phyloP scores from a whole-genome alignment of 495 filamentous ascomycete species.

The Evansstolkia leycettana region DNA sequence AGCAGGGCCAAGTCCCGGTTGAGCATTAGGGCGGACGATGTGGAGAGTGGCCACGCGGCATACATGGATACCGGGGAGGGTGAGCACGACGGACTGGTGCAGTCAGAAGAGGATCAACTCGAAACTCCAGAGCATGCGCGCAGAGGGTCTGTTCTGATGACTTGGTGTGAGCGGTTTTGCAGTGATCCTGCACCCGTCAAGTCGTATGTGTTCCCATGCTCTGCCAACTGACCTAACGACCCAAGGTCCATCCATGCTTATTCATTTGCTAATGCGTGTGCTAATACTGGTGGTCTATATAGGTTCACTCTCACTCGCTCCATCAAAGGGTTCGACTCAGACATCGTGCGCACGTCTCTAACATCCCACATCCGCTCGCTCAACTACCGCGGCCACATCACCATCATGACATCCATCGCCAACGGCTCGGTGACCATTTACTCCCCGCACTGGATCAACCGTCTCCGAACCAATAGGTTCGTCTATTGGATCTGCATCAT shows the following conservation, averaged over 20 bases:
- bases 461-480: conserved; percentile 20
- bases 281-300: neutral
- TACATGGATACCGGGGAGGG: conserved; percentile 1
- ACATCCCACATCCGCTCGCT: conserved; percentile 27
- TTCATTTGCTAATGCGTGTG: neutral
- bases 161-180: conserved; percentile 32
- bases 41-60: neutral
- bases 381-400: conserved; percentile 28
- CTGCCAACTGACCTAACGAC: no score
- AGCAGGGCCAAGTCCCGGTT: neutral
- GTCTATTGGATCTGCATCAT: conserved; percentile 26
- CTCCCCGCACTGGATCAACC: conserved; percentile 37
- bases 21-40: neutral
- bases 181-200: conserved; percentile 25
- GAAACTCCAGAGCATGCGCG: conserved; percentile 1
- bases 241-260: neutral
- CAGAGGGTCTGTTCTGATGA: conserved; percentile 7
- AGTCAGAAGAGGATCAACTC: conserved; percentile 3
- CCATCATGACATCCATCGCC: conserved; percentile 9
- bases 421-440: conserved; percentile 25
- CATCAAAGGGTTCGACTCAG: conserved; percentile 21
- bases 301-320: conserved; percentile 30
- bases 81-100: conserved; percentile 7
- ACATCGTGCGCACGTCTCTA: conserved; percentile 17
- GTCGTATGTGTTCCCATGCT: no score